phyloP scores from a whole-genome alignment of 176 grass and related monocot species.

The Carex kokanica region DNA sequence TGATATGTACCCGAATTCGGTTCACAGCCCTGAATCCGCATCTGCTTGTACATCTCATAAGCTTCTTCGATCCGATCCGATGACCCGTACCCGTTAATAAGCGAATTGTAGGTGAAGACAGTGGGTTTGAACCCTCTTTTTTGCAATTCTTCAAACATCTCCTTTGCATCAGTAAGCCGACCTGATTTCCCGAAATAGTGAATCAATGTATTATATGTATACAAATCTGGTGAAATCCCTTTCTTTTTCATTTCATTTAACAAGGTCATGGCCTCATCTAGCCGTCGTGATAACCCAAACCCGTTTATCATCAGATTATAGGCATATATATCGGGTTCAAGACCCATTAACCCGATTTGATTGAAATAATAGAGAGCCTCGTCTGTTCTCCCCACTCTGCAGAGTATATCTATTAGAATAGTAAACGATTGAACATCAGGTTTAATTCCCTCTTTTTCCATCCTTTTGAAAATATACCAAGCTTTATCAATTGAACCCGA shows the following conservation, averaged over 20 bases:
- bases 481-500: constrained; percentile 58
- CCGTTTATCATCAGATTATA: constrained; percentile 91
- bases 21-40: constrained; percentile 63
- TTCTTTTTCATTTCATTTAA: constrained; percentile 72
- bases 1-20: constrained; percentile 79
- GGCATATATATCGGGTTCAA: constrained; percentile 74
- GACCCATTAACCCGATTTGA: constrained; percentile 41
- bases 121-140: constrained; percentile 70
- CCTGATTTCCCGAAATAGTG: constrained; percentile 76
- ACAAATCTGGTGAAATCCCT: constrained; percentile 72
- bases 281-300: constrained; percentile 60
- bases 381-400: constrained; percentile 48
- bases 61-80: constrained; percentile 58
- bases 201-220: constrained; percentile 90
- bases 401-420: constrained; percentile 58
- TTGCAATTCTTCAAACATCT: constrained; percentile 83
- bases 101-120: constrained; percentile 90
- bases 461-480: constrained; percentile 55
- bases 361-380: constrained; percentile 67
- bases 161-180: constrained; percentile 55
- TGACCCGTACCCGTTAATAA: constrained; percentile 67
- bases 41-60: constrained; percentile 68
- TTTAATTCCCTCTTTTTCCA: constrained; percentile 68
- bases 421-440: constrained; percentile 94
- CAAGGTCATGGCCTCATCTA: constrained; percentile 57